Evolutionary conservation across 139 green algal genomes (phyloP), one percentile per base, ranked within the genome.

Genomic region (Ettlia oleoabundans): DNA sequence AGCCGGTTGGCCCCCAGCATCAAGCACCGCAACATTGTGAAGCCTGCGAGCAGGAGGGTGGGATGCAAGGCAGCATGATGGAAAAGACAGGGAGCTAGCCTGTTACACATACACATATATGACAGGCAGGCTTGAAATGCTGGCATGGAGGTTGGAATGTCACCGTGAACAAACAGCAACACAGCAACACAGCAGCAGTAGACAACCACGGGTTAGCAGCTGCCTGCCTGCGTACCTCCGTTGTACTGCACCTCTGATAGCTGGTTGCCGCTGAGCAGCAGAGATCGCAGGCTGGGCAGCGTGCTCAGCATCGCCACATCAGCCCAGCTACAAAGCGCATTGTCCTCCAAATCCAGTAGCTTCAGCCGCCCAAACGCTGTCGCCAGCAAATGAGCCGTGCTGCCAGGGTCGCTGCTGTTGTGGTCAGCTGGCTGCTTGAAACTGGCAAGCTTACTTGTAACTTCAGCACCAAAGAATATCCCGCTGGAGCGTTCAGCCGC

Each of bases 201-300:
- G 18, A 65, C 18, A 30, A 3, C 68, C n/a, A n/a, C n/a, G n/a
- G n/a, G n/a, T n/a, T n/a, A n/a, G n/a, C n/a, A n/a, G n/a, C n/a
- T n/a, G n/a, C n/a, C n/a, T n/a, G n/a, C n/a, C n/a, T n/a, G 26
- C 70, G 13, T 35, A 86, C 68, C 63, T 51, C 70, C 28, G 4
- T 0, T 65, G 30, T 81, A 76, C 2, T 65, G 26, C n/a, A 90
- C 69, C 2, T 65, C 41, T 7, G 35, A 4, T 72, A 91, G 69
- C 1, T 84, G 80, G 86, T 96, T 97, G 80, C 83, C 76, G 52
- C 80, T 88, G 40, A 97, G 88, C 76, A 86, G 78, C 32, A 97
- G 88, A 0, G 78, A 73, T 24, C 74, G n/a, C 30, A 97, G 86
- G 18, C 42, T 35, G 4, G 94, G 93, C 66, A 96, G 85, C 21